Evolutionary conservation across 768 basidiomycete genomes (phyloP).

Genomic region (Trametes villosa): DNA sequence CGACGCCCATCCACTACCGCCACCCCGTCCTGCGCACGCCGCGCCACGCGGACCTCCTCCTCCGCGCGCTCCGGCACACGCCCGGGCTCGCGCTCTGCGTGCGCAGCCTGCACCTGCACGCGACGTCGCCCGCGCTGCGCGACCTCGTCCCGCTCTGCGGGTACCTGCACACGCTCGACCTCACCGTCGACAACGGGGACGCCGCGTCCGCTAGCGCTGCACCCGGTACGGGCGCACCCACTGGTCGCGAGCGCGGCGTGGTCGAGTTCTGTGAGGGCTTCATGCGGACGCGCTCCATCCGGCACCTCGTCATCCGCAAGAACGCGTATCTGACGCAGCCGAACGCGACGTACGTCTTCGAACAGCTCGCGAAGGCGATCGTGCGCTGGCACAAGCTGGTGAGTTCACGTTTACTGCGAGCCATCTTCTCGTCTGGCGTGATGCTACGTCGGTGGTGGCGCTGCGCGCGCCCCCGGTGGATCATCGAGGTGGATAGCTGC

Average conservation of each 20-base stretch:
- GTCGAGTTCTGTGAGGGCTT: conserved; percentile 47
- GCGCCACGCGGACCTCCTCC: conserved; percentile 42
- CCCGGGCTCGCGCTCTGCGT: conserved; percentile 46
- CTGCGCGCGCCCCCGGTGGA: neutral
- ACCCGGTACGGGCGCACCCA: neutral
- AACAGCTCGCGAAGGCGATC: conserved; percentile 50
- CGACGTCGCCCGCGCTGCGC: conserved; percentile 45
- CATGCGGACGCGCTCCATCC: conserved; percentile 39
- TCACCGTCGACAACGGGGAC: conserved; percentile 36
- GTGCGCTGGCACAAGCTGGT: conserved; percentile 51
- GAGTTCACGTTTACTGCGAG: conserved; percentile 30
- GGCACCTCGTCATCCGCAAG: conserved; percentile 58
- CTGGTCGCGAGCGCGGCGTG: conserved; percentile 8
- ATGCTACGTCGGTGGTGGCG: neutral
- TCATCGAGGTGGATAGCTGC: neutral
- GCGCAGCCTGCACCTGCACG: conserved; percentile 45
- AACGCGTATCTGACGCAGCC: conserved; percentile 60
- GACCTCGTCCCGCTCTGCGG: conserved; percentile 41
- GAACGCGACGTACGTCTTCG: conserved; percentile 49
- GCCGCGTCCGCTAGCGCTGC: neutral
- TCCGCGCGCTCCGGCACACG: conserved; percentile 41
- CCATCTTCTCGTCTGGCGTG: neutral
- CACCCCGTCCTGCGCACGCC: conserved; percentile 49
- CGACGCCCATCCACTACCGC: conserved; percentile 60
- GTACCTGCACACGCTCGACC: conserved; percentile 44